These are phyloP conservation scores for Gastrolobium villosum DNA, from an alignment of 306 rosid species.

Conservation along the genomic window DNA sequence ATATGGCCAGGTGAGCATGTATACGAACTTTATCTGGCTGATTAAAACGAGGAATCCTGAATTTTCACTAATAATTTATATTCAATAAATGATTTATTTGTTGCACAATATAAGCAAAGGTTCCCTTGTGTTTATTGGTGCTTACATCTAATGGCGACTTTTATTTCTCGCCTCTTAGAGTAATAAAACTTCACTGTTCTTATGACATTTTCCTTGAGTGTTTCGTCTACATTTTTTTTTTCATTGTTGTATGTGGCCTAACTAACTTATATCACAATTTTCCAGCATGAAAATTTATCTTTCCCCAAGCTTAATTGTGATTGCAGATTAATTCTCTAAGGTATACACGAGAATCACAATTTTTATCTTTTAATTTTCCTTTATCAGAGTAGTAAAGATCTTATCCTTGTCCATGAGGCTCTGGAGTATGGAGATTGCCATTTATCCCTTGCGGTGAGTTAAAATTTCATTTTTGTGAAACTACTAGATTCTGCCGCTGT, in stretches of 20 bases:
- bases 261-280: background rate
- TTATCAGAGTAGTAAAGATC: constrained; percentile 78
- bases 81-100: no score
- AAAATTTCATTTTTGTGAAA: constrained; percentile 1
- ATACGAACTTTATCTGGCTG: background rate
- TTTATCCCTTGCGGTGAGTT: constrained; percentile 88
- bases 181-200: background rate
- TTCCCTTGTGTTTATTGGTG: constrained; percentile 11
- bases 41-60: background rate
- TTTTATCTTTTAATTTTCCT: constrained; percentile 35
- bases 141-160: background rate
- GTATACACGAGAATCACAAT: background rate
- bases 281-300: background rate
- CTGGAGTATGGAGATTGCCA: constrained; percentile 88
- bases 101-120: background rate
- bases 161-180: background rate
- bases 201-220: background rate
- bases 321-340: constrained; percentile 16
- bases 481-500: background rate
- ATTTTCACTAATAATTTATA: no score
- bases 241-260: constrained; percentile 21
- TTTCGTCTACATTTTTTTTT: background rate
- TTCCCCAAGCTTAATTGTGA: background rate
- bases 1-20: constrained; percentile 72
- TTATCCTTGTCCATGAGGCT: constrained; percentile 86